Evolutionary conservation across 73 alveolate species (phyloP), one percentile per base, ranked within the genome.

Genomic region (Diophrys sp.): DNA sequence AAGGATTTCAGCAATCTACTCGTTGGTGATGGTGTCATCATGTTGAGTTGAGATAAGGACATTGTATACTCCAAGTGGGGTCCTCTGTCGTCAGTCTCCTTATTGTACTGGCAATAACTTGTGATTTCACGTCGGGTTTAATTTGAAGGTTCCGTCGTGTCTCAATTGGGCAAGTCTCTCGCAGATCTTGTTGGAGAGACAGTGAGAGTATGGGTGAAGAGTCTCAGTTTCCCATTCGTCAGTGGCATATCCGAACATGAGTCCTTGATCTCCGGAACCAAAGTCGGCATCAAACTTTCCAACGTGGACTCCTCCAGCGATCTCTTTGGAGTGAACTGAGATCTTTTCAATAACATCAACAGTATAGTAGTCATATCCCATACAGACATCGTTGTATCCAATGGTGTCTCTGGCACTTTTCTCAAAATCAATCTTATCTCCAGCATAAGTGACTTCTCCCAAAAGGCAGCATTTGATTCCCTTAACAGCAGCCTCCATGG

Each of bases 221-320:
- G 92, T 92, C 77, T 81, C 89, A 81, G 90, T 96, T 25, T 88
- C 85, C 0, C 98, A 91, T 87, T 96, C 99, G 77, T 94, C 94
- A 56, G 98, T 85, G 31, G 99, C 99, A 90, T 96, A 96, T 29
- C 99, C 99, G 79, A 96, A 93, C 99, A 96, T 96, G 71, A 88
- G 83, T 26, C 99, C 99, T 90, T 96, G 96, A 77, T 96, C 99
- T n/a, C 99, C 99, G 8, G 99, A 98, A 31, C 99, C 99, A 29
- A 95, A 80, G 26, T 94, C 98, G 85, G 92, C 97, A 54, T 86
- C 98, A n/a, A 23, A n/a, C 31, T 80, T 85, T 83, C 90, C 95
- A 73, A 73, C 85, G 24, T 83, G 96, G 28, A 96, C 98, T 28
- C 97, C 98, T 33, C 86, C 87, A n/a, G 93, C 90, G 54, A 96